These are phyloP conservation scores for Monascus purpureus DNA, from an alignment of 495 filamentous ascomycete species.

Conservation along the genomic window DNA sequence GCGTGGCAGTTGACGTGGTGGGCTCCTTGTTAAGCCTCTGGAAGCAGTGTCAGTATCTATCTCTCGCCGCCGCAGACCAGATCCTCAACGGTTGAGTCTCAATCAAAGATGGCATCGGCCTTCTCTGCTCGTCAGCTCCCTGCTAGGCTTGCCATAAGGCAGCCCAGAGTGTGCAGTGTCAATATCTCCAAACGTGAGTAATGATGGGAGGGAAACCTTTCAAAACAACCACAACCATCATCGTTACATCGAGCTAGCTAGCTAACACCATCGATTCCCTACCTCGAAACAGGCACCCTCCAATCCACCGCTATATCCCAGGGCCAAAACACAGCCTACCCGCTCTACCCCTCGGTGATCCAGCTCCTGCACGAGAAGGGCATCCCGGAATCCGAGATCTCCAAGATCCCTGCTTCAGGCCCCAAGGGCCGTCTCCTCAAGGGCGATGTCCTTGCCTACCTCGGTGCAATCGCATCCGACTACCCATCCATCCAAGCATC, in stretches of 20 bases:
- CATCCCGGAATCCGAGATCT: conserved; percentile 52
- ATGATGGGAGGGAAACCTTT: too few species aligned
- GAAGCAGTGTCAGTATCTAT: too few species aligned
- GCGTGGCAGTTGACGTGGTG: conserved; percentile 3
- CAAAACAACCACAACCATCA: too few species aligned
- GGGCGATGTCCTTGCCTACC: conserved; percentile 84
- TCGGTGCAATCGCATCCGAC: conserved; percentile 57
- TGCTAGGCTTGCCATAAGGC: conserved; percentile 24
- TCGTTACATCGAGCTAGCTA: conserved; percentile 2
- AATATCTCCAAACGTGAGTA: conserved; percentile 27
- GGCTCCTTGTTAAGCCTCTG: conserved; percentile 1
- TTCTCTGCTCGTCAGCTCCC: conserved; percentile 22
- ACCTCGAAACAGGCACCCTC: conserved; percentile 3
- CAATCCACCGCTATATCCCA: conserved; percentile 27
- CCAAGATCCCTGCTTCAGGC: conserved; percentile 74
- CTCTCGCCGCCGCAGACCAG: too few species aligned
- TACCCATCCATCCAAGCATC: conserved; percentile 56
- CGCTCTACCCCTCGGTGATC: conserved; percentile 74
- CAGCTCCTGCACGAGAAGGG: conserved; percentile 67
- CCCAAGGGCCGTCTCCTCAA: conserved; percentile 86
- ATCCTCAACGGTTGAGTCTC: too few species aligned
- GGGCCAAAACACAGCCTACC: conserved; percentile 56
- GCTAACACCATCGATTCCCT: too few species aligned
- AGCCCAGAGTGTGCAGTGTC: conserved; percentile 18
- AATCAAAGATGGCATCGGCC: conserved; percentile 28